Evolutionary conservation across 129 eudicot genomes (phyloP), one percentile per base, ranked within the genome.

Genomic region (Helianthus tuberosus): DNA sequence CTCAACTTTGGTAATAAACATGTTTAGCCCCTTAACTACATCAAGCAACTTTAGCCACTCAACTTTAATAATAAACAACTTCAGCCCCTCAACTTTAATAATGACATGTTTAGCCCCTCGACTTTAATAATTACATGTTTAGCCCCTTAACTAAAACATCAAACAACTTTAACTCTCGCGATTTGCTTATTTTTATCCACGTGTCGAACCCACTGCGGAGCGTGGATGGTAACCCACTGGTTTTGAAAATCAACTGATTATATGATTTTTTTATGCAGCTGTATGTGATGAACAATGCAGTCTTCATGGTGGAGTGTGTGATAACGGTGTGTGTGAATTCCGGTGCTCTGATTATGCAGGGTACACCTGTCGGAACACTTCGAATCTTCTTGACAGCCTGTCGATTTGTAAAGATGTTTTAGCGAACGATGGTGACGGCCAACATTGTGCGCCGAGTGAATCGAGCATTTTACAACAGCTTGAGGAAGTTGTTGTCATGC

Each of bases 221-320:
- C 23, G 23, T 20, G 23, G 23, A 20, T 20, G 23, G 23, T 20
- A 20, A 20, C 23, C 23, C 23, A 20, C 23, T 20, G 23, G 32
- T 27, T 70, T 29, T 3, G 4, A 13, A 15, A 1, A 3, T 44
- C 29, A 35, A 13, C 47, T 35, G 3, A 17, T 7, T 14, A 14
- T 36, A 32, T 11, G 8, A 2, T 5, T 61, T 32, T 32, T 17
- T 9, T 77, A 63, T 81, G 82, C 97, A 94, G 98, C 93, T 74
- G 87, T 88, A 29, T 94, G 98, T 69, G 93, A 94, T 27, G 98
- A 94, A 73, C 98, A 94, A 83, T 94, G 98, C 79, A 94, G 98
- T 61, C 96, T 94, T 68, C 98, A 94, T 79, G 98, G 98, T 54
- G 98, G 98, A n/a, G 98, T 94, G 5, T 94, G 98, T 59, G 98